Base-by-base conservation (phyloP, 2,329 filamentous ascomycete genomes). In the Cadophora sp. region DNA sequence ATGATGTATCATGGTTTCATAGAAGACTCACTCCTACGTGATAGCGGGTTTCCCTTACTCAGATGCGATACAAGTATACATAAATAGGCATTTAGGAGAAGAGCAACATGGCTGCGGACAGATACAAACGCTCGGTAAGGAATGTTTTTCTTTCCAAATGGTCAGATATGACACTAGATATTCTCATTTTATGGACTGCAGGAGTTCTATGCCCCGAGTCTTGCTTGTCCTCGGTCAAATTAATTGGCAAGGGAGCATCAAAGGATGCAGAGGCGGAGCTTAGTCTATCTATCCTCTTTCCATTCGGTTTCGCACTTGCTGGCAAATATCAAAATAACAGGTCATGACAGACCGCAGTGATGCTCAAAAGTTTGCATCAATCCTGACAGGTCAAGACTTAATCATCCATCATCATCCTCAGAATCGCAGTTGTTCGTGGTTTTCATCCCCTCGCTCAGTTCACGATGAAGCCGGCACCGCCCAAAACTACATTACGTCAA, bases 401-500 rank as follows among this genome's bases (percentile, higher is more conserved):
- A 24, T 26, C 55, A 58, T 24, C 55, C 56, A 16, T 6, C n/a
- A 58, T 37, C n/a, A n/a, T 40, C 55, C 29, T 40, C 55, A 26
- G 9, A 9, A 31, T 37, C 19, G 26, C 27, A 55, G 16, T 37
- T 19, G 6, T 11, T 43, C 29, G 34, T 34, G 11, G 31, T 37
- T 4, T 14, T 16, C 3, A 16, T 1, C 19, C 16, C 19, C 2
- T 8, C 7, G 8, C 29, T 37, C 55, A 34, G 9, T 37, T 37
- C 58, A 46, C 19, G 22, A 26, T 46, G 34, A 46, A 22, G 58
- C 58, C 56, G 16, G 58, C 58, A 60, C 58, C 8, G 58, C 59
- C 40, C 59, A 62, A n/a, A 62, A 48, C 43, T 29, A 12, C 50
- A 55, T 19, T 40, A 62, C 59, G 59, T 48, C 40, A 62, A 60